Percentiles rank a stretch among this genome's conserved stretches.
Conservation (phyloP, 257 asterid genomes). For the Mentha longifolia region DNA sequence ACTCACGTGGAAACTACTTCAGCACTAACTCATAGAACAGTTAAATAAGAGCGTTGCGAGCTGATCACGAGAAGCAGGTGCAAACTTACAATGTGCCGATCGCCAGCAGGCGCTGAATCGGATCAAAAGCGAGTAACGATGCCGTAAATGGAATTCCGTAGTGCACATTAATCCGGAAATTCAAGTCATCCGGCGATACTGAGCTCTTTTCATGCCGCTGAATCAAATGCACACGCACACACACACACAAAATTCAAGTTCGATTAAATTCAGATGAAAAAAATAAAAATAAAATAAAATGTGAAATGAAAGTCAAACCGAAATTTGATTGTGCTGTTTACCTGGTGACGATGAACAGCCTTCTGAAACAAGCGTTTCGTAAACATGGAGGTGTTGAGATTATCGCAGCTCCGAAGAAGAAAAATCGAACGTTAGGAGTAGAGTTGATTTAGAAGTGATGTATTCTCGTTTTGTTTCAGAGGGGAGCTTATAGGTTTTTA, state of each 20-base stretch:
- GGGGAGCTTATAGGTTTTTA: constrained; percentile 21
- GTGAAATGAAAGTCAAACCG: constrained; percentile 25
- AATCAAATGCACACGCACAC: constrained; percentile 31
- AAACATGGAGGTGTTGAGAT: constrained; percentile 51
- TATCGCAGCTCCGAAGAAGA: background rate
- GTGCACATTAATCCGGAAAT: constrained; percentile 65
- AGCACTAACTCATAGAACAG: constrained; percentile 17
- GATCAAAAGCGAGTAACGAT: constrained; percentile 85
- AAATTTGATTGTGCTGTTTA: constrained; percentile 24
- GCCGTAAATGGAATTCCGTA: constrained; percentile 88
- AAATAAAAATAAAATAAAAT: background rate
- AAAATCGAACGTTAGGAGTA: constrained; percentile 31
- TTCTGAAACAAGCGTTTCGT: constrained; percentile 77
- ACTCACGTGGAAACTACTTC: constrained; percentile 17
- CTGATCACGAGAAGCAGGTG: background rate
- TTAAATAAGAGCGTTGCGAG: constrained; percentile 13
- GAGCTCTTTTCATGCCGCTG: constrained; percentile 53
- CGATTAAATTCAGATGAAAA: constrained; percentile 12
- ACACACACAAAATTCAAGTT: constrained; percentile 29
- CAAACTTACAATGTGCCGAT: constrained; percentile 74
- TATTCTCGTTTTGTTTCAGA: constrained; percentile 34
- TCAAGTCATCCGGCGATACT: constrained; percentile 62
- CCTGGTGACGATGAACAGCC: constrained; percentile 61
- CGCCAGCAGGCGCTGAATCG: constrained; percentile 82
- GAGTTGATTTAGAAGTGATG: constrained; percentile 31